phyloP scores from a whole-genome alignment of 495 filamentous ascomycete genomes.

The Mytilinidion resinicola region DNA sequence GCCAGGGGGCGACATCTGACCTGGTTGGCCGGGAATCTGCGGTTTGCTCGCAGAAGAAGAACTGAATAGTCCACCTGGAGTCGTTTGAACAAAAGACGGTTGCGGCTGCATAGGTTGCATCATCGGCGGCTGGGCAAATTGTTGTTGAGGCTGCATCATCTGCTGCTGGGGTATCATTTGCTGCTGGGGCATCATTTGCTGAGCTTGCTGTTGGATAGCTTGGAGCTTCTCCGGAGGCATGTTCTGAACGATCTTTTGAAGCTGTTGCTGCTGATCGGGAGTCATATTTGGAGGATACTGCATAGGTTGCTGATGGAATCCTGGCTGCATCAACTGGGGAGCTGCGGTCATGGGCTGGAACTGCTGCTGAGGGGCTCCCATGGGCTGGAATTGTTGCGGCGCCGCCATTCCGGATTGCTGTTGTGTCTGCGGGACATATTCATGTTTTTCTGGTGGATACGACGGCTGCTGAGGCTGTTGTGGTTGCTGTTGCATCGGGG shows the following conservation, averaged over 20 bases:
- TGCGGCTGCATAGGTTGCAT: slow-evolving; percentile 12
- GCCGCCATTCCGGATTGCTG: not conserved
- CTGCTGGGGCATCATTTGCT: slow-evolving; percentile 13
- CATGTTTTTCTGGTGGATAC: not conserved
- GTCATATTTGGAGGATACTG: slow-evolving; percentile 20
- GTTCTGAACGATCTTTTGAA: slow-evolving; percentile 21
- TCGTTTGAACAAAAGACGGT: slow-evolving; percentile 13
- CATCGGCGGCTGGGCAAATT: slow-evolving; percentile 4
- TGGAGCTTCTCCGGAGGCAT: slow-evolving; percentile 27
- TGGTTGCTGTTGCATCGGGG: slow-evolving; percentile 10
- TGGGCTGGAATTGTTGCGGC: not conserved
- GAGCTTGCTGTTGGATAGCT: slow-evolving; percentile 24
- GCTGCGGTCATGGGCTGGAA: slow-evolving; percentile 4
- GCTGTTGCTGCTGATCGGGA: slow-evolving; percentile 25
- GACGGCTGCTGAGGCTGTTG: not conserved
- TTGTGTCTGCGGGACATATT: not conserved
- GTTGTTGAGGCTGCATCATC: slow-evolving; percentile 15
- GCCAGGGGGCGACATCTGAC: not conserved
- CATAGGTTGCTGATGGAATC: slow-evolving; percentile 10
- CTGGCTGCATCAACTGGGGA: slow-evolving; percentile 12
- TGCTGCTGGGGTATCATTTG: no score
- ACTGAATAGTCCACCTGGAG: slow-evolving; percentile 11
- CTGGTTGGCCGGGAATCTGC: not conserved
- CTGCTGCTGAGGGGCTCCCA: slow-evolving; percentile 6
- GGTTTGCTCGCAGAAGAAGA: not conserved